A percentile compares a stretch with the other conserved stretches of the same genome.
Conservation (phyloP, 2,329 filamentous ascomycete species). For the Verticillium nonalfalfae region DNA sequence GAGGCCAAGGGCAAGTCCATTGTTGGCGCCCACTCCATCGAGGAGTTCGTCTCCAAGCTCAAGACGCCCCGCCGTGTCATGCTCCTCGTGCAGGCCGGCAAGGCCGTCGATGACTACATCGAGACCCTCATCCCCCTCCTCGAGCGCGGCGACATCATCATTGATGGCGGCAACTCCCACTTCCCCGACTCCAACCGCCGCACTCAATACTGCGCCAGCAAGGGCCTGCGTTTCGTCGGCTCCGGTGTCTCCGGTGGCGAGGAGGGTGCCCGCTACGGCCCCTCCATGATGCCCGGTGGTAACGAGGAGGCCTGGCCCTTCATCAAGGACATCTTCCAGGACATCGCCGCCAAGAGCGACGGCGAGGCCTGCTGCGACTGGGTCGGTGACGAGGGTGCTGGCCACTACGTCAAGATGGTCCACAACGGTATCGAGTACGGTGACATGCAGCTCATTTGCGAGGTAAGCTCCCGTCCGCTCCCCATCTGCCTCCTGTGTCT, state of each 20-base stretch:
- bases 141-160: slow-evolving; percentile 92
- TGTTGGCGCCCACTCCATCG: slow-evolving; percentile 83
- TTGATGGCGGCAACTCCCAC: slow-evolving; percentile 98
- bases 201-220: slow-evolving; percentile 75
- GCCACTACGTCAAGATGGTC: slow-evolving; percentile 99
- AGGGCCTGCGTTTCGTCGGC: slow-evolving; percentile 94
- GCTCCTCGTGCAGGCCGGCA: slow-evolving; percentile 97
- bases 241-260: slow-evolving; percentile 98
- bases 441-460: slow-evolving; percentile 99
- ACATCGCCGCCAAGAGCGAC: slow-evolving; percentile 95
- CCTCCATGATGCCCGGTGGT: slow-evolving; percentile 97
- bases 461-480: slow-evolving; percentile 52
- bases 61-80: slow-evolving; percentile 97
- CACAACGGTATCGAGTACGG: slow-evolving; percentile 99
- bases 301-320: slow-evolving; percentile 96
- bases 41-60: slow-evolving; percentile 95
- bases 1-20: slow-evolving; percentile 95
- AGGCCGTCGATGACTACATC: slow-evolving; percentile 98
- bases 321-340: slow-evolving; percentile 99
- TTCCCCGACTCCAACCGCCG: slow-evolving; percentile 99
- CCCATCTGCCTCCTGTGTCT: neutral
- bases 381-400: slow-evolving; percentile 98
- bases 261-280: slow-evolving; percentile 96
- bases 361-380: slow-evolving; percentile 98
- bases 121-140: slow-evolving; percentile 83